Conservation (phyloP, 106 monocot genomes). For the Dendrobium nobile region DNA sequence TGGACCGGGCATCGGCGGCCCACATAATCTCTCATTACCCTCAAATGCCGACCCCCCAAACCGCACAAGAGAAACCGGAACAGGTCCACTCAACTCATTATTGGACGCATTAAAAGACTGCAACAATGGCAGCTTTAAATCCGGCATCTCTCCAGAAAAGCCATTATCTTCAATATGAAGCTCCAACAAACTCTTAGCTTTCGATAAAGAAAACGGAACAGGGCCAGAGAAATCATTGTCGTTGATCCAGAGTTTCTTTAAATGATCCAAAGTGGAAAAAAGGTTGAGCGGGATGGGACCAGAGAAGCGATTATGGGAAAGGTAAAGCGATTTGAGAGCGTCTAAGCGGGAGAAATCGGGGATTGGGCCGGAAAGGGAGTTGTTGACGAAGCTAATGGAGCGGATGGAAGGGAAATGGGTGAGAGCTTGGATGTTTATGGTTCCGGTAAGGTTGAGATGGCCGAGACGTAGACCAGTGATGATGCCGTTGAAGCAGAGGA, state of each 20-base stretch:
- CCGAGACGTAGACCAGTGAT: conserved; percentile 39
- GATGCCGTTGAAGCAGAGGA: conserved; percentile 39
- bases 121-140: conserved; percentile 6
- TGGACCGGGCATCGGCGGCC: background rate
- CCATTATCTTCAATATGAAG: conserved; percentile 50
- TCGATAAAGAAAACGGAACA: conserved; percentile 35
- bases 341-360: conserved; percentile 28
- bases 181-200: conserved; percentile 31
- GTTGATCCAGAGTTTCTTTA: conserved; percentile 61
- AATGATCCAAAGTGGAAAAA: conserved; percentile 32
- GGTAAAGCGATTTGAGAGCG: conserved; percentile 34
- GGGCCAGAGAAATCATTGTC: conserved; percentile 31
- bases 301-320: conserved; percentile 44
- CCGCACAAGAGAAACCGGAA: conserved; percentile 21
- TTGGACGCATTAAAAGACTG: conserved; percentile 27
- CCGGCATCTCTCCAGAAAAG: conserved; percentile 43
- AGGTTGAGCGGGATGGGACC: conserved; percentile 23
- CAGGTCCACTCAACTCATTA: conserved; percentile 31
- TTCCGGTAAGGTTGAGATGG: conserved; percentile 27
- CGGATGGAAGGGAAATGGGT: conserved; percentile 27
- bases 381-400: conserved; percentile 33
- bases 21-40: conserved; percentile 39
- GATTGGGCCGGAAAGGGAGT: conserved; percentile 43
- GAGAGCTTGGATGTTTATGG: conserved; percentile 23
- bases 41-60: conserved; percentile 25